Conservation (phyloP, 495 filamentous ascomycete species). For the Talaromyces stipitatus region DNA sequence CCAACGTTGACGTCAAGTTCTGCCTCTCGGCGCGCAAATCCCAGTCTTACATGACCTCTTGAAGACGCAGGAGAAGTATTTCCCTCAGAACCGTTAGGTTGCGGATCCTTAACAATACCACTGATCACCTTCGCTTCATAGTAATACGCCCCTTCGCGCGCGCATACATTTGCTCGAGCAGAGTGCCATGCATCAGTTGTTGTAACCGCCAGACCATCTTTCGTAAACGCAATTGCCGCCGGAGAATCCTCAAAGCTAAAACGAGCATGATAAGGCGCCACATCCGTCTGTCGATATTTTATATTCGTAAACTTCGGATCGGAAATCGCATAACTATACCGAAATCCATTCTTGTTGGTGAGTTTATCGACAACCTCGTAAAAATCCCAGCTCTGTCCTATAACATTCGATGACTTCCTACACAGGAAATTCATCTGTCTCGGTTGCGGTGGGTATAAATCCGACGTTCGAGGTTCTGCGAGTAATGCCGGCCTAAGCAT, state of each 20-base stretch:
- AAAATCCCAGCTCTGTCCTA: conserved; percentile 35
- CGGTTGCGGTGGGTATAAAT: conserved; percentile 30
- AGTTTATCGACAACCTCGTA: conserved; percentile 53
- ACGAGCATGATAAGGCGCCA: conserved; percentile 67
- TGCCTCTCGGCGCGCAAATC: conserved; percentile 84
- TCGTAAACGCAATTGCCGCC: conserved; percentile 46
- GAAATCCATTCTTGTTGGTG: conserved; percentile 83
- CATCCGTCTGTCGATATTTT: conserved; percentile 83
- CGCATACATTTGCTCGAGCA: conserved; percentile 75
- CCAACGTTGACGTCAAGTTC: conserved; percentile 89
- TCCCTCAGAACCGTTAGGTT: conserved; percentile 10
- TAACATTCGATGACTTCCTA: conserved; percentile 24
- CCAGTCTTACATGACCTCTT: conserved; percentile 79
- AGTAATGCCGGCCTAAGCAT: conserved; percentile 24
- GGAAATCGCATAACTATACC: conserved; percentile 85
- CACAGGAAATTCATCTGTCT: conserved; percentile 34
- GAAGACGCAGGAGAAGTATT: conserved; percentile 26
- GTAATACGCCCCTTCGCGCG: conserved; percentile 86
- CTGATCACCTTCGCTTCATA: conserved; percentile 87
- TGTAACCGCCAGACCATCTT: conserved; percentile 35
- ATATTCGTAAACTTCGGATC: conserved; percentile 80
- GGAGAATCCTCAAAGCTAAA: conserved; percentile 91
- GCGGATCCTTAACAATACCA: conserved; percentile 40
- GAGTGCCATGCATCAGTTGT: conserved; percentile 40
- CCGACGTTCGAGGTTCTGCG: conserved; percentile 30